phyloP scores from a whole-genome alignment of 1,284 basidiomycete genomes.

The Cutaneotrichosporon cavernicola region DNA sequence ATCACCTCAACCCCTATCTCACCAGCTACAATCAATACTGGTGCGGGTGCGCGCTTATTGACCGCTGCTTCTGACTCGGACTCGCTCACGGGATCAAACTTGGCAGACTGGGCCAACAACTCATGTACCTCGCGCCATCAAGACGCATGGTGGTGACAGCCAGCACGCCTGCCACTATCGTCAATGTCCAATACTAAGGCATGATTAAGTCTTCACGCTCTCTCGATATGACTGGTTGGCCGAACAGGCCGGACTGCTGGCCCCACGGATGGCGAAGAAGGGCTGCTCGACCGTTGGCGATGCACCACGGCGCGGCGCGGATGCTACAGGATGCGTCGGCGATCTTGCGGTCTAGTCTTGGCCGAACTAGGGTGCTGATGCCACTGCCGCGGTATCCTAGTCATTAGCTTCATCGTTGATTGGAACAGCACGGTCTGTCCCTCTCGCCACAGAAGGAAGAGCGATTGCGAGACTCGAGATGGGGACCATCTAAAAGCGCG shows the following conservation, averaged over 20 bases:
- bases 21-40: too few species aligned
- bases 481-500: neutral
- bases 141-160: neutral
- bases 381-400: neutral
- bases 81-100: too few species aligned
- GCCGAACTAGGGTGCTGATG: neutral
- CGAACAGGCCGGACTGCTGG: too few species aligned
- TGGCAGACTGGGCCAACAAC: neutral
- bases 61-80: too few species aligned
- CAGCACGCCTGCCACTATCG: neutral
- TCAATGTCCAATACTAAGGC: neutral
- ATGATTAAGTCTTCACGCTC: neutral
- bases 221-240: neutral
- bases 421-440: neutral
- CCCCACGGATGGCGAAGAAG: neutral
- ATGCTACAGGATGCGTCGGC: neutral
- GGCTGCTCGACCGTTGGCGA: neutral
- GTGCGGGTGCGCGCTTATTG: too few species aligned
- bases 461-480: neutral
- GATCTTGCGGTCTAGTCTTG: neutral
- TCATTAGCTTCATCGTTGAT: neutral
- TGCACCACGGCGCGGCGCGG: neutral
- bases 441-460: neutral
- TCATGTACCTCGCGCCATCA: neutral
- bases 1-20: too few species aligned